phyloP scores from a whole-genome alignment of 1,284 basidiomycete genomes.

The Cutaneotrichosporon sp. region DNA sequence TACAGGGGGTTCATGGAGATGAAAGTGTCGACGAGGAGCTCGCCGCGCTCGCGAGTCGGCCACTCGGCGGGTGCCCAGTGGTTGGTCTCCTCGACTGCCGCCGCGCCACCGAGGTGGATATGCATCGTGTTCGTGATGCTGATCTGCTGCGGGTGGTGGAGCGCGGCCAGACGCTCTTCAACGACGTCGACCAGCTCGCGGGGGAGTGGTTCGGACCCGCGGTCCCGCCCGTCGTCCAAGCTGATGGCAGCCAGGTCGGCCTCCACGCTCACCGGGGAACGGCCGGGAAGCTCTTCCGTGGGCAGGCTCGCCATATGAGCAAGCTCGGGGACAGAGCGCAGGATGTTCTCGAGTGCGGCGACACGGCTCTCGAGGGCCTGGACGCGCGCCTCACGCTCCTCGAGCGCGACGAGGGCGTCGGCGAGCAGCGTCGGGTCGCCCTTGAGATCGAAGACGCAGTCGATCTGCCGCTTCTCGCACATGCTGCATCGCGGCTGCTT shows the following conservation, averaged over 20 bases:
- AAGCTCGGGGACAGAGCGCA: conserved; percentile 7
- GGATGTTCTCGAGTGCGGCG: not conserved
- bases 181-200: not conserved
- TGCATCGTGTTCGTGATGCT: conserved; percentile 4
- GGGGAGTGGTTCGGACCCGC: conserved; percentile 4
- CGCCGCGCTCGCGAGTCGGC: conserved; percentile 14
- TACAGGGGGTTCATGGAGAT: conserved; percentile 14
- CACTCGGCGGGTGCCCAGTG: conserved; percentile 11
- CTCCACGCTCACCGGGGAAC: not conserved
- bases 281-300: conserved; percentile 2
- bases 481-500: conserved; percentile 16
- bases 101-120: not conserved
- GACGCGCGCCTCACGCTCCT: conserved; percentile 17
- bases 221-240: not conserved
- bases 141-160: not conserved
- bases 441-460: conserved; percentile 21
- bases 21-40: conserved; percentile 9
- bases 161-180: conserved; percentile 1
- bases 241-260: not conserved
- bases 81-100: not conserved
- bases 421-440: conserved; percentile 21
- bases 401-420: conserved; percentile 13
- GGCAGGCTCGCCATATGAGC: not conserved
- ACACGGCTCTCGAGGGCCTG: conserved; percentile 13
- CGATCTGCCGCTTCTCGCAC: conserved; percentile 17